Evolutionary conservation across 441 rosid genomes (phyloP), one percentile per base, ranked within the genome.

Genomic region (Aquilaria agallochum): DNA sequence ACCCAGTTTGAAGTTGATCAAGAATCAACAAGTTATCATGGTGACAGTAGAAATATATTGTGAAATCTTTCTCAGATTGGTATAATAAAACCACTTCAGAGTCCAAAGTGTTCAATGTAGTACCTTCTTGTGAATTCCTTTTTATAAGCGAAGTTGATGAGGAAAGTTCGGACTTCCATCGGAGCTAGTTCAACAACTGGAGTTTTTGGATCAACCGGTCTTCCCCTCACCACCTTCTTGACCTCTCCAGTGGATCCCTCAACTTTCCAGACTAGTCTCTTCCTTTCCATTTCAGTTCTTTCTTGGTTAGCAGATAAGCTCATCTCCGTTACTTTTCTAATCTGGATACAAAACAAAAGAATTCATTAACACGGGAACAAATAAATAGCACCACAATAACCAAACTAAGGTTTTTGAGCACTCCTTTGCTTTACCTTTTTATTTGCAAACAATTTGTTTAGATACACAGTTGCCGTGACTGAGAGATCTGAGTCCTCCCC

Each of bases 401-500:
- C 56, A 50, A 36, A 11, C 52, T 14, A 53, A 30, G 27, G 58
- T n/a, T 11, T 40, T 51, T 15, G 11, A 42, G 15, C 36, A 15
- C 30, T 33, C 44, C 30, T 47, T 50, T 20, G 58, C 51, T 48
- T 48, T 79, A 89, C 99, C 95, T 83, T 78, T 73, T 79, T 85
- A 50, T 73, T 45, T 5, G 89, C 74, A 44, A 95, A 90, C 34
- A 95, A 67, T 77, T 67, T 90, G 60, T 79, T 81, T 62, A 92
- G 80, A 48, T 87, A 83, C 44, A 92, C 97, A 12, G 62, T 88
- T 55, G 96, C 84, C 77, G 70, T 74, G 44, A 71, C 73, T 27
- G 98, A 92, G 46, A 86, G 77, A 65, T 88, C 88, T 69, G 83
- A 78, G 77, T 95, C 94, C 78, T 95, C 99, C 42, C 87, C 97